Evolutionary conservation across 257 asterid genomes (phyloP).

Genomic region (Mentha longifolia): DNA sequence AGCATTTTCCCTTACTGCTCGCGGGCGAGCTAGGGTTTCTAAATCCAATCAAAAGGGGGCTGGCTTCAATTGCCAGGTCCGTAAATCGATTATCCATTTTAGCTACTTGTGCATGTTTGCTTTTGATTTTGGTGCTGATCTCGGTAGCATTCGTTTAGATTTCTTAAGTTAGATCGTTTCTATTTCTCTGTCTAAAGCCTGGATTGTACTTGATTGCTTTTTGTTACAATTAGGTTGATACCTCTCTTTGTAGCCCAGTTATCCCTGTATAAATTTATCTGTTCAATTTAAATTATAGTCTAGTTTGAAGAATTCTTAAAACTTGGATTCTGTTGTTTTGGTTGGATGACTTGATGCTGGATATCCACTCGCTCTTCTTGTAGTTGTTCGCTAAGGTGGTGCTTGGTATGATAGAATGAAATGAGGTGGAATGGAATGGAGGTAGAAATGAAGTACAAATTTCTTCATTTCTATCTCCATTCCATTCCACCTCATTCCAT

Average conservation of each 20-base stretch:
- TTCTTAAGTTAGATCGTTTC: constrained; percentile 7
- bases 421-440: too few relatives aligned
- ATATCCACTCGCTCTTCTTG: background rate
- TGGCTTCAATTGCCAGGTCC: too few relatives aligned
- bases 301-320: constrained; percentile 5
- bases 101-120: too few relatives aligned
- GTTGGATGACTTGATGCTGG: background rate
- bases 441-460: too few relatives aligned
- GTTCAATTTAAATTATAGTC: background rate
- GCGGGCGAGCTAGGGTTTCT: too few relatives aligned
- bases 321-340: background rate
- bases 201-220: constrained; percentile 2
- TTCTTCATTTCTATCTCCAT: too few relatives aligned
- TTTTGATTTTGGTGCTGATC: too few relatives aligned
- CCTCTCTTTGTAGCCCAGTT: constrained; percentile 12
- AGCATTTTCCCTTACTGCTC: too few relatives aligned
- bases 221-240: constrained; percentile 5
- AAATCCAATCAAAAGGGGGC: too few relatives aligned
- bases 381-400: background rate
- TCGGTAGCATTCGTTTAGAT: background rate
- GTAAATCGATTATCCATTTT: too few relatives aligned
- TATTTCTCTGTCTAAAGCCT: background rate
- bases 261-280: background rate
- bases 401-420: too few relatives aligned
- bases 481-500: too few relatives aligned